Evolutionary conservation across 768 basidiomycete species (phyloP).

Genomic region (Cyclocybe aegerita): DNA sequence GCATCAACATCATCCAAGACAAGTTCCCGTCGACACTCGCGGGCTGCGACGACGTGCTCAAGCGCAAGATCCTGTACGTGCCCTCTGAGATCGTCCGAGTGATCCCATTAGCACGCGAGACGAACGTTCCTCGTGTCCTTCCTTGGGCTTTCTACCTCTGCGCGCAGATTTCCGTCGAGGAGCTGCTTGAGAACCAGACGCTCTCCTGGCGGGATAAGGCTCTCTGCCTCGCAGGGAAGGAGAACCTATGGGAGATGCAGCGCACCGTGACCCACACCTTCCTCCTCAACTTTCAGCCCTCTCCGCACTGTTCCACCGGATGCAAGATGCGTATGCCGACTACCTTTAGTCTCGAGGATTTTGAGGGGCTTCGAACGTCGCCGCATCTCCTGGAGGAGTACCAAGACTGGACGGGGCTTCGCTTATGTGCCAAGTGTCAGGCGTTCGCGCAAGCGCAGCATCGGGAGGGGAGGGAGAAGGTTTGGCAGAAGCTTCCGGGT

Average conservation of each 20-base stretch:
- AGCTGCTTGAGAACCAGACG: constrained; percentile 31
- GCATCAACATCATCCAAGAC: constrained; percentile 35
- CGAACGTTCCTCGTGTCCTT: constrained; percentile 38
- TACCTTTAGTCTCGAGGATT: constrained; percentile 23
- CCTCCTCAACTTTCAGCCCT: constrained; percentile 33
- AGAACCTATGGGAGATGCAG: constrained; percentile 37
- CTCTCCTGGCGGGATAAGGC: constrained; percentile 43
- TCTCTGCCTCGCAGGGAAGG: constrained; percentile 38
- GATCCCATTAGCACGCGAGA: constrained; percentile 39
- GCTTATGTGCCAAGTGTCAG: constrained; percentile 32
- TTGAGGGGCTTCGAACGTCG: constrained; percentile 31
- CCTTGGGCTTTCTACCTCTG: constrained; percentile 49
- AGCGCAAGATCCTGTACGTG: constrained; percentile 33
- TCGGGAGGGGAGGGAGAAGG: constrained; percentile 31
- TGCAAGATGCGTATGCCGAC: constrained; percentile 27
- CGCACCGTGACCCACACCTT: constrained; percentile 36
- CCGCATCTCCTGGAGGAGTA: constrained; percentile 41
- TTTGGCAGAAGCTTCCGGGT: constrained; percentile 35
- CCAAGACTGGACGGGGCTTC: constrained; percentile 29
- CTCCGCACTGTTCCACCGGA: constrained; percentile 23
- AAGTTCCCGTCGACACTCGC: constrained; percentile 41
- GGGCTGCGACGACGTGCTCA: constrained; percentile 38
- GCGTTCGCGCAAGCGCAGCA: constrained; percentile 28
- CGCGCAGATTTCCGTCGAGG: constrained; percentile 34
- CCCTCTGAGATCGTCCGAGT: constrained; percentile 37